phyloP scores from a whole-genome alignment of 2,329 filamentous ascomycete species.

The Fusarium musae region DNA sequence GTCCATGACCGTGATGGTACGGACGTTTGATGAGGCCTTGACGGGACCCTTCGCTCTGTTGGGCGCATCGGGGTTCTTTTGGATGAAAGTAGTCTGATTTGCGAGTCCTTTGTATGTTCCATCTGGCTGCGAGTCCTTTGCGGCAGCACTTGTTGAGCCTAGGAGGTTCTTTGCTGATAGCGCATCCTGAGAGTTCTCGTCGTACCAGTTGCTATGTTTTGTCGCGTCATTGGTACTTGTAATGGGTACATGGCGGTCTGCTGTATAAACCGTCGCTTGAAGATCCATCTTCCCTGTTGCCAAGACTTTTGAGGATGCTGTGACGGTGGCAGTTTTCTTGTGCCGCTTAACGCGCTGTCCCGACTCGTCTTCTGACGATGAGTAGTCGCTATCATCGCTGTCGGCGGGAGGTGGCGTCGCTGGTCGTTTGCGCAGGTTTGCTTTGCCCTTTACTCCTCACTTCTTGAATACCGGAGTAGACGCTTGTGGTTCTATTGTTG shows the following conservation, averaged over 20 bases:
- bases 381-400: slow-evolving; percentile 70
- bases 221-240: slow-evolving; percentile 85
- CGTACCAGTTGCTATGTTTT: slow-evolving; percentile 89
- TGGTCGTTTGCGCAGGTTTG: slow-evolving; percentile 82
- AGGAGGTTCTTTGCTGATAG: slow-evolving; percentile 65
- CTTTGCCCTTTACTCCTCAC: slow-evolving; percentile 78
- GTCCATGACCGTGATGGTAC: slow-evolving; percentile 90
- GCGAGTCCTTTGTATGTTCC: slow-evolving; percentile 82
- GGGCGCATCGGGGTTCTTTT: slow-evolving; percentile 81
- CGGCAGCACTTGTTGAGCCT: slow-evolving; percentile 62
- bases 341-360: slow-evolving; percentile 83
- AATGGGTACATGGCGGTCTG: slow-evolving; percentile 71
- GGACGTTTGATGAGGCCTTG: slow-evolving; percentile 88
- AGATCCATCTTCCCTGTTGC: slow-evolving; percentile 51
- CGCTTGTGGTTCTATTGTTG: slow-evolving; percentile 47
- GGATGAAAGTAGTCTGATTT: slow-evolving; percentile 78
- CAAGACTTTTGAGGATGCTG: slow-evolving; percentile 68
- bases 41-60: slow-evolving; percentile 81
- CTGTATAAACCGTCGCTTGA: slow-evolving; percentile 65
- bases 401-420: slow-evolving; percentile 79
- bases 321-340: slow-evolving; percentile 74
- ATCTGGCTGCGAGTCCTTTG: slow-evolving; percentile 57
- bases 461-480: slow-evolving; percentile 85
- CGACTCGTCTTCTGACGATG: slow-evolving; percentile 79
- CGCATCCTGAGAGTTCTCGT: slow-evolving; percentile 69